These are phyloP conservation scores for Oryza meyeriana DNA, from an alignment of 176 grass and related monocot species.

Conservation along the genomic window DNA sequence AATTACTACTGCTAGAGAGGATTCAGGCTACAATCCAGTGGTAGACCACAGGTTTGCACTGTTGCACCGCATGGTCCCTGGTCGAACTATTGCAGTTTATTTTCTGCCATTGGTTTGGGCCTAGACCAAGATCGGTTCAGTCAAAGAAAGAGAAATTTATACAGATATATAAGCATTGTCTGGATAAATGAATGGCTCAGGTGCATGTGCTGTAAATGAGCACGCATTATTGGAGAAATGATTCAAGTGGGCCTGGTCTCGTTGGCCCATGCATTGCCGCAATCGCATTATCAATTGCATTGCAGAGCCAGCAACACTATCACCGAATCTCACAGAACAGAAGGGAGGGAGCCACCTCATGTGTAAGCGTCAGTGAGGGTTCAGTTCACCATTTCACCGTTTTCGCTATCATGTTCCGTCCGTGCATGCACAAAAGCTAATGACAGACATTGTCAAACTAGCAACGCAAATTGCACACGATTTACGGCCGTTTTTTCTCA, in stretches of 20 bases:
- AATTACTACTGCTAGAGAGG: not conserved
- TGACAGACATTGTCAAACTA: not conserved
- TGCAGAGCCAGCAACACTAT: not conserved
- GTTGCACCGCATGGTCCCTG: not conserved
- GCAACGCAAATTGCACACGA: not conserved
- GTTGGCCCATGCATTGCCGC: not conserved
- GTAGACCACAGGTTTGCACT: not conserved
- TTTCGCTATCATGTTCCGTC: not conserved
- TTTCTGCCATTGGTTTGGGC: not conserved
- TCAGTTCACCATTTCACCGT: not conserved
- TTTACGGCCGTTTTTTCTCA: not conserved
- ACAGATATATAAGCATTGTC: not conserved
- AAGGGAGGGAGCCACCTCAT: not conserved
- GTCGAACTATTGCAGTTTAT: not conserved
- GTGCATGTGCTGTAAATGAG: not conserved
- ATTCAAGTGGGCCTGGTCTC: conserved; percentile 17
- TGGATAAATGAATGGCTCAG: not conserved
- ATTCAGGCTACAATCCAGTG: not conserved
- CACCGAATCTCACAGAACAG: not conserved
- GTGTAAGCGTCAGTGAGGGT: not conserved
- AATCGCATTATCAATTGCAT: not conserved
- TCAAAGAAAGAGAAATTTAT: not conserved
- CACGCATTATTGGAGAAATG: conserved; percentile 27
- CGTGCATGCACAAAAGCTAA: not conserved
- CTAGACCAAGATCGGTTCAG: not conserved